These are phyloP conservation scores for Suillus variegatus DNA, from an alignment of 768 basidiomycete species.

Conservation along the genomic window DNA sequence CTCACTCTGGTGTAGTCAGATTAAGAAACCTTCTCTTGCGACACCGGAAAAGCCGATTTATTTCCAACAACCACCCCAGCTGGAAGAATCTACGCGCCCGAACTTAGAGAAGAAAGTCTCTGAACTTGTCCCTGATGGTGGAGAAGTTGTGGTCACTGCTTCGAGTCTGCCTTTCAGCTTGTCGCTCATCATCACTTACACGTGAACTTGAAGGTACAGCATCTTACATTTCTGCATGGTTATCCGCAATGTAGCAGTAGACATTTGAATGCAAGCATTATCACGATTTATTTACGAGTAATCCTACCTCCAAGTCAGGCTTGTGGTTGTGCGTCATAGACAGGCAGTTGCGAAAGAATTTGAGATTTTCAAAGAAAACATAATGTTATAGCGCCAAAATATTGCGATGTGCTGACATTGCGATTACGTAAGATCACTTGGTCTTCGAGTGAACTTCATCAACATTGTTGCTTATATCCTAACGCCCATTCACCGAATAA, in stretches of 20 bases:
- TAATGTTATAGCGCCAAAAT: background rate
- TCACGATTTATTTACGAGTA: background rate
- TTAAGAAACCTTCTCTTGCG: constrained; percentile 93
- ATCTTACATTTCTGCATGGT: constrained; percentile 5
- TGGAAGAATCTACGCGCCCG: constrained; percentile 86
- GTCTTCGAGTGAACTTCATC: background rate
- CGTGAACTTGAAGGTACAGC: constrained; percentile 15
- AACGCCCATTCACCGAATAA: constrained; percentile 3
- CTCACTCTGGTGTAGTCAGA: constrained; percentile 62
- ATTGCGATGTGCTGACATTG: background rate
- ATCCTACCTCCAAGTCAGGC: background rate
- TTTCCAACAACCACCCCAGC: constrained; percentile 90
- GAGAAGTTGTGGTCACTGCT: constrained; percentile 88
- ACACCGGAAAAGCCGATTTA: constrained; percentile 78
- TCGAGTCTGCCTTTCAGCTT: constrained; percentile 85
- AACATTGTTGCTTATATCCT: background rate
- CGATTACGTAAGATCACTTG: background rate
- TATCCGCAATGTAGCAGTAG: constrained; percentile 6
- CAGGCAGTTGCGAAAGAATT: background rate
- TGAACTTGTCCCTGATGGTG: constrained; percentile 76
- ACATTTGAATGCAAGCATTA: constrained; percentile 7
- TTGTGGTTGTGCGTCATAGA: background rate
- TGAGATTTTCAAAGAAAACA: background rate
- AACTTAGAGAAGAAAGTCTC: constrained; percentile 87
- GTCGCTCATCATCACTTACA: constrained; percentile 63